phyloP scores from a whole-genome alignment of 1,284 basidiomycete genomes.

The Bondarzewia mesenterica region DNA sequence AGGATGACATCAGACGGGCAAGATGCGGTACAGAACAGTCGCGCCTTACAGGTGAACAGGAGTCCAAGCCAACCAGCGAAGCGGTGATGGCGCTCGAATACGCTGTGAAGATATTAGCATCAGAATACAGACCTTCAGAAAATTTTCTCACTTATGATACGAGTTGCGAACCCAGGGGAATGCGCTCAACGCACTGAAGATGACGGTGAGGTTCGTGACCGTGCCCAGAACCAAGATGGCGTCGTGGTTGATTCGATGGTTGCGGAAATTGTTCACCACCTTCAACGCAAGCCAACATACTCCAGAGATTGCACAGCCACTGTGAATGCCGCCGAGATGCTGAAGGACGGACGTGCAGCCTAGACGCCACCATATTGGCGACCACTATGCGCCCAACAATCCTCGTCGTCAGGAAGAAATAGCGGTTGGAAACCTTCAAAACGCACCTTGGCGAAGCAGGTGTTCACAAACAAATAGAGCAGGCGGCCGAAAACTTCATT shows the following conservation, averaged over 20 bases:
- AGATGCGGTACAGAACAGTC: not conserved
- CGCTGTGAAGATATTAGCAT: conserved; percentile 27
- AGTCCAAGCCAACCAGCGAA: conserved; percentile 68
- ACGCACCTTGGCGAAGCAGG: conserved; percentile 50
- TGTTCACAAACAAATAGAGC: conserved; percentile 43
- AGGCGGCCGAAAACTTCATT: conserved; percentile 52
- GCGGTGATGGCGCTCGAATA: conserved; percentile 69
- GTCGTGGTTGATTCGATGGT: conserved; percentile 38
- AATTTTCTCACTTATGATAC: conserved; percentile 58
- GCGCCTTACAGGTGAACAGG: conserved; percentile 44
- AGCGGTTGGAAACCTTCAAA: not conserved
- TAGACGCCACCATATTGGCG: conserved; percentile 62
- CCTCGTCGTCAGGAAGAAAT: not conserved
- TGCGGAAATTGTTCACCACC: conserved; percentile 44
- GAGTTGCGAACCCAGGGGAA: conserved; percentile 70
- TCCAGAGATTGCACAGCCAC: conserved; percentile 62
- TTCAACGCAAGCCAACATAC: conserved; percentile 58
- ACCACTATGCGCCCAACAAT: conserved; percentile 40
- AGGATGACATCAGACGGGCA: not conserved
- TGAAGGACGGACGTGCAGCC: conserved; percentile 65
- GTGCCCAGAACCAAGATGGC: conserved; percentile 52
- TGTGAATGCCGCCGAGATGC: conserved; percentile 73
- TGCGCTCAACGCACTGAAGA: conserved; percentile 49
- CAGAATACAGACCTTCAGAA: not conserved
- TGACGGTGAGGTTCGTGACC: conserved; percentile 44